Conservation (phyloP, 768 basidiomycete genomes). For the Brasilioporus rufonigricans region DNA sequence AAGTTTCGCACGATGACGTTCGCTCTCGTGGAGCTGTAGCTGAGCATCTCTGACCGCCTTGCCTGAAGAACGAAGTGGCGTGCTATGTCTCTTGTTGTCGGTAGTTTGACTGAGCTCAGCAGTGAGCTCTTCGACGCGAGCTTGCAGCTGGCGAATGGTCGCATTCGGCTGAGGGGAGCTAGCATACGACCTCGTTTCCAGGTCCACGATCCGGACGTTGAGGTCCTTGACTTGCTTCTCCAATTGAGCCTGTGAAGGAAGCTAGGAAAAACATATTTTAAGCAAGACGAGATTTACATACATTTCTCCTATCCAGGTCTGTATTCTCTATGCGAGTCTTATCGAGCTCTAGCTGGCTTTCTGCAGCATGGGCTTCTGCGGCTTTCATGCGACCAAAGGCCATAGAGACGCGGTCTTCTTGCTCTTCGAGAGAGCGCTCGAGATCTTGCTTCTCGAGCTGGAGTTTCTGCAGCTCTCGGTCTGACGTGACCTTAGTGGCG, state of each 20-base stretch:
- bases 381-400: constrained; percentile 79
- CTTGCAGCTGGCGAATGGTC: constrained; percentile 60
- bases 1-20: constrained; percentile 56
- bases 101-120: constrained; percentile 41
- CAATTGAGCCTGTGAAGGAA: constrained; percentile 56
- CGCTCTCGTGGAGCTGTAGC: constrained; percentile 55
- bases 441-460: constrained; percentile 82
- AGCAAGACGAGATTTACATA: constrained; percentile 30
- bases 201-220: constrained; percentile 77
- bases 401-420: constrained; percentile 68
- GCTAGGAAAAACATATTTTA: neutral
- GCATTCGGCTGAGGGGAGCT: constrained; percentile 58
- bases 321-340: constrained; percentile 80
- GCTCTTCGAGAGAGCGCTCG: constrained; percentile 73
- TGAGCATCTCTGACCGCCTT: constrained; percentile 51
- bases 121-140: constrained; percentile 68
- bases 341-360: constrained; percentile 74
- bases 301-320: constrained; percentile 74
- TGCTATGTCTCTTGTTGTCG: constrained; percentile 39
- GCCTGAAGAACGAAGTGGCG: constrained; percentile 41
- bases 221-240: constrained; percentile 87
- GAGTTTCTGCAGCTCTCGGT: constrained; percentile 71
- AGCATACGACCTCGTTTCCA: constrained; percentile 75
- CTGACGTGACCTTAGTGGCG: constrained; percentile 64
- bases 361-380: constrained; percentile 71